A percentile compares a stretch with the other conserved stretches of the same genome.
phyloP scores from a whole-genome alignment of 1,284 basidiomycete genomes.

The Xerocomus nothofagi region DNA sequence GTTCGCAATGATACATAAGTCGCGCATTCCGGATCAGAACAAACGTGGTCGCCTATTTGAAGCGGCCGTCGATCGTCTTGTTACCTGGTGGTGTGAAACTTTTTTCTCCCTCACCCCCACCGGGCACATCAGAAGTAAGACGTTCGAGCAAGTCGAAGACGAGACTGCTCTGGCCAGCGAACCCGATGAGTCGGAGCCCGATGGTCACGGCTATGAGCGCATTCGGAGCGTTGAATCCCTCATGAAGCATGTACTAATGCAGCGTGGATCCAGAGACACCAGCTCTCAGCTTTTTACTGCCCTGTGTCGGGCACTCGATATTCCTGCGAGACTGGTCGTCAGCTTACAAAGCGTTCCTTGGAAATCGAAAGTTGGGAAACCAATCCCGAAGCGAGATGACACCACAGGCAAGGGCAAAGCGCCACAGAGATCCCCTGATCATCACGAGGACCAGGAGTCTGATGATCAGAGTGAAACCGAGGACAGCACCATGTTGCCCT shows the following conservation, averaged over 20 bases:
- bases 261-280: conserved; percentile 81
- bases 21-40: conserved; percentile 76
- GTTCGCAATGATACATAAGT: conserved; percentile 79
- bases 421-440: conserved; percentile 29
- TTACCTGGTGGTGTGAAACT: conserved; percentile 78
- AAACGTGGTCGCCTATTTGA: conserved; percentile 87
- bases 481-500: conserved; percentile 35
- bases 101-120: conserved; percentile 67
- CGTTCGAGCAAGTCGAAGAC: conserved; percentile 69
- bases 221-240: conserved; percentile 80
- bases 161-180: conserved; percentile 33
- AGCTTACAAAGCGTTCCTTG: conserved; percentile 92
- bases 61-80: conserved; percentile 69
- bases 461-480: conserved; percentile 40
- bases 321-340: conserved; percentile 87
- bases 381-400: conserved; percentile 33
- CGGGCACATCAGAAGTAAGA: conserved; percentile 71
- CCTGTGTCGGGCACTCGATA: conserved; percentile 82
- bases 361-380: conserved; percentile 60
- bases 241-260: conserved; percentile 85
- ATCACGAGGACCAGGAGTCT: conserved; percentile 13
- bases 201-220: conserved; percentile 63
- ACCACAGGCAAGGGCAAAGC: conserved; percentile 39
- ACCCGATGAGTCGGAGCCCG: conserved; percentile 42
- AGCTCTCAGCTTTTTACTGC: conserved; percentile 92